A percentile compares a stretch with the other conserved stretches of the same genome.
These are phyloP conservation scores for Aethionema arabicum DNA, from an alignment of 345 rosid species.

Conservation along the genomic window DNA sequence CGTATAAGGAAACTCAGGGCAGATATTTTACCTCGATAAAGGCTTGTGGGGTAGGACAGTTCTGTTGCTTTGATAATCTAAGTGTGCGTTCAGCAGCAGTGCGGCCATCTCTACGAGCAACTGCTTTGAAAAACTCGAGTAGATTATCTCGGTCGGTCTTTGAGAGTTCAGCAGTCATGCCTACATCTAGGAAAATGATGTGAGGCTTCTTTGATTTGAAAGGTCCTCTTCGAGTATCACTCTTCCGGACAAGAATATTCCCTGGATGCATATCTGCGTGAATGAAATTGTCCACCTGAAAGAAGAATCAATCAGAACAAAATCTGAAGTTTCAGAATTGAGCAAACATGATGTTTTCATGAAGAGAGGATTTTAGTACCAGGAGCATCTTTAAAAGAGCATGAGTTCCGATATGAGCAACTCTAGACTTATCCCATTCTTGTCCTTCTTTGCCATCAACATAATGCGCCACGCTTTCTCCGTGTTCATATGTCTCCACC, in stretches of 20 bases:
- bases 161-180: slow-evolving; percentile 99
- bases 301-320: slow-evolving; percentile 7
- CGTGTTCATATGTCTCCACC: slow-evolving; percentile 92
- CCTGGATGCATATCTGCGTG: slow-evolving; percentile 99
- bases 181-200: slow-evolving; percentile 92
- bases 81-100: slow-evolving; percentile 84
- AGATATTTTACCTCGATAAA: slow-evolving; percentile 59
- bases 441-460: slow-evolving; percentile 83
- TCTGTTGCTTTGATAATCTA: slow-evolving; percentile 79
- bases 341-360: slow-evolving; percentile 1
- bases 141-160: slow-evolving; percentile 71
- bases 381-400: slow-evolving; percentile 98
- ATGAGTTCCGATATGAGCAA: slow-evolving; percentile 95
- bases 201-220: slow-evolving; percentile 94
- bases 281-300: slow-evolving; percentile 95
- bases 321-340: neutral
- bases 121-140: slow-evolving; percentile 87
- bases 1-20: neutral
- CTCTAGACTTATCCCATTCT: slow-evolving; percentile 57
- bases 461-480: slow-evolving; percentile 81
- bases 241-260: slow-evolving; percentile 81
- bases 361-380: slow-evolving; percentile 43
- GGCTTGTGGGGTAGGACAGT: slow-evolving; percentile 83
- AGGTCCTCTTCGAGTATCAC: slow-evolving; percentile 57
- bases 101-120: slow-evolving; percentile 87